Evolutionary conservation across 129 eudicot genomes (phyloP).

Genomic region (Tanacetum coccineum): DNA sequence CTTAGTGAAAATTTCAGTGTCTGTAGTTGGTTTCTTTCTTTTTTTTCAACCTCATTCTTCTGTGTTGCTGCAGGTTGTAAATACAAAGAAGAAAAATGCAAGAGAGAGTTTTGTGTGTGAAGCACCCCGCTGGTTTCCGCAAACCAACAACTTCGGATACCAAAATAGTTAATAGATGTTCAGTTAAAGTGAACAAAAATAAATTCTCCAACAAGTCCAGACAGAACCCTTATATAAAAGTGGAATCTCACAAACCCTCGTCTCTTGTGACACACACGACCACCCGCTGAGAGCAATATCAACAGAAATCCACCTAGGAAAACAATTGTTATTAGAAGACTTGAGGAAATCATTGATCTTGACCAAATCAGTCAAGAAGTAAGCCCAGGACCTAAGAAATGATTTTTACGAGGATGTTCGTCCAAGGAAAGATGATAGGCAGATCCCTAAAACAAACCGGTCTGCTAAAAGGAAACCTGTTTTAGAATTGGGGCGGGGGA

Average conservation of each 20-base stretch:
- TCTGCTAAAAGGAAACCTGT: too few relatives aligned
- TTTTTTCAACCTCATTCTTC: not conserved
- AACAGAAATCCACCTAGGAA: constrained; percentile 42
- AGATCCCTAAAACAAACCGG: constrained; percentile 53
- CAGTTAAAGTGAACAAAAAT: constrained; percentile 69
- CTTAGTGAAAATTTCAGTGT: too few relatives aligned
- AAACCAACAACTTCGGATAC: constrained; percentile 52
- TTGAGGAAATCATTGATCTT: constrained; percentile 61
- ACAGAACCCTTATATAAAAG: constrained; percentile 49
- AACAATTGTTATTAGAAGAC: constrained; percentile 64
- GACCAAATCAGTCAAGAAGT: constrained; percentile 73
- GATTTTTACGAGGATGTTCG: constrained; percentile 60
- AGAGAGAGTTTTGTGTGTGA: constrained; percentile 85
- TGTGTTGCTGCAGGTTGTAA: constrained; percentile 49
- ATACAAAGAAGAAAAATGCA: constrained; percentile 85
- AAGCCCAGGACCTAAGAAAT: constrained; percentile 43
- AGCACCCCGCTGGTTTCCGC: constrained; percentile 63
- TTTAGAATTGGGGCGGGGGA: too few relatives aligned
- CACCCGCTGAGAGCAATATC: constrained; percentile 51
- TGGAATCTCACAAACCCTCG: constrained; percentile 56
- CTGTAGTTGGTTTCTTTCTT: not conserved
- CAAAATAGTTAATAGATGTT: constrained; percentile 48
- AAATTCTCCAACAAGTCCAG: constrained; percentile 57
- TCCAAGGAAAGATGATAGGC: constrained; percentile 54
- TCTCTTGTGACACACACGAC: constrained; percentile 56